phyloP scores from a whole-genome alignment of 371 early-diverging fungal species.

The Lichtheimia corymbifera region DNA sequence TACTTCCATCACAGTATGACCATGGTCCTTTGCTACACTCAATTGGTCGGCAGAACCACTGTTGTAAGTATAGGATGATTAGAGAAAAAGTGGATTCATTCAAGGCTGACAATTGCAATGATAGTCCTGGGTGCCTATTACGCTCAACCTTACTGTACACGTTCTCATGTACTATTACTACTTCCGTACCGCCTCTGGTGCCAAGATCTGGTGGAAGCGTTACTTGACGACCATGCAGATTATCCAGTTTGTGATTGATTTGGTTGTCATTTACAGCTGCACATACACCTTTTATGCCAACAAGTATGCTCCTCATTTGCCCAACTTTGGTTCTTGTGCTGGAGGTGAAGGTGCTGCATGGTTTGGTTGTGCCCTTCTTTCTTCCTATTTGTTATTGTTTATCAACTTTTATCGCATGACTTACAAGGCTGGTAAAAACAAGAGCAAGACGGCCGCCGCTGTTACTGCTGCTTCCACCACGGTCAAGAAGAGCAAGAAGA shows the following conservation, averaged over 20 bases:
- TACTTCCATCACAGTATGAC: constrained; percentile 89
- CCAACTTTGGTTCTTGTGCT: constrained; percentile 73
- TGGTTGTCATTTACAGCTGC: constrained; percentile 70
- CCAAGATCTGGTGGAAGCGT: constrained; percentile 88
- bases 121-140: constrained; percentile 68
- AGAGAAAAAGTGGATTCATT: neutral
- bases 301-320: constrained; percentile 59
- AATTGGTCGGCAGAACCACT: constrained; percentile 74
- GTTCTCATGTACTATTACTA: constrained; percentile 91
- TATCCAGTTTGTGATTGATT: constrained; percentile 82
- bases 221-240: constrained; percentile 88
- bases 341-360: constrained; percentile 75
- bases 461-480: constrained; percentile 4
- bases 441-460: constrained; percentile 15
- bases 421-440: constrained; percentile 51
- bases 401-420: constrained; percentile 85
- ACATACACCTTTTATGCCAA: constrained; percentile 71
- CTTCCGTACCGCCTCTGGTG: constrained; percentile 79
- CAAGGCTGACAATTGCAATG: neutral
- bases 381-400: constrained; percentile 81
- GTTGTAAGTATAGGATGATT: constrained; percentile 54
- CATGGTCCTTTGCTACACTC: constrained; percentile 55
- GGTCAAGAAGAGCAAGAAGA: constrained; percentile 20
- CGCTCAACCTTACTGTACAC: constrained; percentile 85
- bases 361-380: constrained; percentile 76